Evolutionary conservation across 2,329 filamentous ascomycete genomes (phyloP).

Genomic region (Aureobasidium sp.): DNA sequence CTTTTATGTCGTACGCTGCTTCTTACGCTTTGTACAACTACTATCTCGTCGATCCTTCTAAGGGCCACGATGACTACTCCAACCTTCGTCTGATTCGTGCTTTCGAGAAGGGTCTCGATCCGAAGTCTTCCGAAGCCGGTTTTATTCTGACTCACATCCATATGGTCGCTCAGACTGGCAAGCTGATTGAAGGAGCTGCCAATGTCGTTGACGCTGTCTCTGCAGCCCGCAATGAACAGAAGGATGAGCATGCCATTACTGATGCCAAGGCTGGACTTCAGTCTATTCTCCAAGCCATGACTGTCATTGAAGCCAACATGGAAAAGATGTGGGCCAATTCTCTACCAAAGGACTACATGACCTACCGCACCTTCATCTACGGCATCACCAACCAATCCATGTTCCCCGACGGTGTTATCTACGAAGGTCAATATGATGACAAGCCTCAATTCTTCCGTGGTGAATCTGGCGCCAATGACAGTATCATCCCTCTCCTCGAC

Average conservation of each 20-base stretch:
- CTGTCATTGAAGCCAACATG: slow-evolving; percentile 25
- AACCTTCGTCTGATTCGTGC: slow-evolving; percentile 78
- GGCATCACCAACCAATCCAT: slow-evolving; percentile 89
- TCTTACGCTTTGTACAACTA: slow-evolving; percentile 58
- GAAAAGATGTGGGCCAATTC: slow-evolving; percentile 77
- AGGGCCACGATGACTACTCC: slow-evolving; percentile 43
- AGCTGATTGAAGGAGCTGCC: slow-evolving; percentile 64
- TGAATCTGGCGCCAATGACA: slow-evolving; percentile 89
- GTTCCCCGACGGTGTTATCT: slow-evolving; percentile 87
- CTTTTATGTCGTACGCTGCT: slow-evolving; percentile 64
- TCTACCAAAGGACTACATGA: slow-evolving; percentile 73
- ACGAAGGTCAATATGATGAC: slow-evolving; percentile 66
- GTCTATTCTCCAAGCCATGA: slow-evolving; percentile 24
- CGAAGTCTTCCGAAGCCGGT: slow-evolving; percentile 79
- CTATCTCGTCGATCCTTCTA: slow-evolving; percentile 45
- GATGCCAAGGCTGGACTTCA: slow-evolving; percentile 19
- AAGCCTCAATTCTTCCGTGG: slow-evolving; percentile 71
- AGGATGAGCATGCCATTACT: slow-evolving; percentile 9
- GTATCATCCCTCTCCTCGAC: slow-evolving; percentile 81
- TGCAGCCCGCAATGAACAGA: not conserved
- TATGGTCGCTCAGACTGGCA: slow-evolving; percentile 83
- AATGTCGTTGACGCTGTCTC: slow-evolving; percentile 50
- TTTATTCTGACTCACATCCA: slow-evolving; percentile 95
- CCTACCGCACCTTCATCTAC: slow-evolving; percentile 94
- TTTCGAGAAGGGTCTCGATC: slow-evolving; percentile 83